phyloP scores from a whole-genome alignment of 2,329 filamentous ascomycete species.

The Penicillium glabrum region DNA sequence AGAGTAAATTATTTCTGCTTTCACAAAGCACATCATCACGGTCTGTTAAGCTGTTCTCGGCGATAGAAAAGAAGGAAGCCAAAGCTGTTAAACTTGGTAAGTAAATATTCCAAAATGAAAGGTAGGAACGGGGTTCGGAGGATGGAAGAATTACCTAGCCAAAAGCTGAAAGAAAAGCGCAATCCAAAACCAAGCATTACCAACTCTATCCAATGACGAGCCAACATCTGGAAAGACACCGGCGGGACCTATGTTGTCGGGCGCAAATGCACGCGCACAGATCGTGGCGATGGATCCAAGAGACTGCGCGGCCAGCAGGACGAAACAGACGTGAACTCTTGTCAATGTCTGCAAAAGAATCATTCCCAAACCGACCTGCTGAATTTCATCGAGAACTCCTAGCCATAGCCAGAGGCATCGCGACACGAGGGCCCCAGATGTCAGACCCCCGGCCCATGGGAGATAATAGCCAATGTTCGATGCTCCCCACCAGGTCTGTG shows the following conservation, averaged over 20 bases:
- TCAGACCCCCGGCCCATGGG: constrained; percentile 60
- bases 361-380: constrained; percentile 68
- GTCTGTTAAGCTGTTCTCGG: constrained; percentile 47
- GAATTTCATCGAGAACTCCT: constrained; percentile 63
- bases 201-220: constrained; percentile 46
- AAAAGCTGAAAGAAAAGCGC: constrained; percentile 59
- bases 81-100: constrained; percentile 23
- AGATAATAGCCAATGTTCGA: constrained; percentile 61
- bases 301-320: constrained; percentile 60
- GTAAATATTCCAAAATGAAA: not conserved
- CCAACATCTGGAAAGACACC: constrained; percentile 63
- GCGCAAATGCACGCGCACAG: constrained; percentile 59
- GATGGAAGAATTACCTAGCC: constrained; percentile 24
- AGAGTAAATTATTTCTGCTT: too few relatives aligned
- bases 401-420: constrained; percentile 67
- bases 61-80: constrained; percentile 47
- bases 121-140: not conserved
- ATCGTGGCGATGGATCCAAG: constrained; percentile 64
- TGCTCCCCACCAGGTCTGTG: constrained; percentile 66
- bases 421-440: constrained; percentile 57
- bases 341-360: constrained; percentile 66
- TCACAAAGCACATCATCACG: constrained; percentile 9
- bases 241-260: constrained; percentile 61
- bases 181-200: constrained; percentile 61
- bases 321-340: constrained; percentile 63